phyloP scores from a whole-genome alignment of 768 basidiomycete genomes.

The Daedaleopsis sinensis region DNA sequence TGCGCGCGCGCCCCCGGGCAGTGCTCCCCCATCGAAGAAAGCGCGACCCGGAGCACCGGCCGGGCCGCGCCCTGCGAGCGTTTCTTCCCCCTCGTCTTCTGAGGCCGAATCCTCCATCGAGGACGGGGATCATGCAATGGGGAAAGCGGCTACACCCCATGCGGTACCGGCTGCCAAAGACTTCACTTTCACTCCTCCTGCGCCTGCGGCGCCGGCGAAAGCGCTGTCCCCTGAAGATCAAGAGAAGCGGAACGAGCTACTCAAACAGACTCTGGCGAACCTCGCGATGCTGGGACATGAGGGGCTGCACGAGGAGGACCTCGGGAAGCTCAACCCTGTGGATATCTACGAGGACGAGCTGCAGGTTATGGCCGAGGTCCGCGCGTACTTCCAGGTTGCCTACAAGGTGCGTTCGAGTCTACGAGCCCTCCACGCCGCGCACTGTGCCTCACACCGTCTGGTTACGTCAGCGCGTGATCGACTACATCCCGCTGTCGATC shows the following conservation, averaged over 20 bases:
- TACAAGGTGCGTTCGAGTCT: slow-evolving; percentile 20
- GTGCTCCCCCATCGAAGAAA: no score
- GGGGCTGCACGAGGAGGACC: slow-evolving; percentile 16
- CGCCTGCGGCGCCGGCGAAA: background rate
- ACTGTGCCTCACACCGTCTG: slow-evolving; percentile 11
- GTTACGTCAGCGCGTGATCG: slow-evolving; percentile 41
- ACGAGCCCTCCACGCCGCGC: no score
- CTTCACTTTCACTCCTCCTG: background rate
- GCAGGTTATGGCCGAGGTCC: slow-evolving; percentile 68
- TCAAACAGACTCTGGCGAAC: slow-evolving; percentile 11
- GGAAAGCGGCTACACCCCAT: background rate
- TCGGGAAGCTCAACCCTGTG: slow-evolving; percentile 26
- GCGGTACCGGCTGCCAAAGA: background rate
- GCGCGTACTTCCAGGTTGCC: slow-evolving; percentile 74
- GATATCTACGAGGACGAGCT: slow-evolving; percentile 60
- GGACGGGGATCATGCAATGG: background rate
- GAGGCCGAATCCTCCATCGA: background rate
- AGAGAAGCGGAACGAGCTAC: background rate
- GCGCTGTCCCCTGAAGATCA: background rate
- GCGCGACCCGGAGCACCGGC: no score
- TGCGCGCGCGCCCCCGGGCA: no score
- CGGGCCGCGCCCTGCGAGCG: background rate
- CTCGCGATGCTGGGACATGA: slow-evolving; percentile 20
- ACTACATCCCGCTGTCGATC: slow-evolving; percentile 45
- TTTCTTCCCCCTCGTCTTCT: background rate